Conservation (phyloP, 225 moss, liverwort and hornwort species). For the Sphagnum tenellum region DNA sequence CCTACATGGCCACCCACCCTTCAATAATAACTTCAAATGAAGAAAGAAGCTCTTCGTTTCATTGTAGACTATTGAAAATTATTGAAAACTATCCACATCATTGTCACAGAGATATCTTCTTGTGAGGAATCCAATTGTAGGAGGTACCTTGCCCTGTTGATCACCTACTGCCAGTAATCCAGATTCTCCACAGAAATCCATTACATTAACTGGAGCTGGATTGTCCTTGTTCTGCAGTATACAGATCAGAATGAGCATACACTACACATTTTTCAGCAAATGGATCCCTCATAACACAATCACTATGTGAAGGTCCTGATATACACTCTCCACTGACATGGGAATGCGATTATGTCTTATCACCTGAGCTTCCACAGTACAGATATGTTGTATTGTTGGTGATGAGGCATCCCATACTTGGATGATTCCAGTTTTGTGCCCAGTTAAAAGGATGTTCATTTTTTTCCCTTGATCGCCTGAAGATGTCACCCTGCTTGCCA, state of each 20-base stretch:
- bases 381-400: slow-evolving; percentile 40
- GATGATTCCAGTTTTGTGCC: slow-evolving; percentile 61
- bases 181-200: slow-evolving; percentile 49
- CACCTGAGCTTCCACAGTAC: slow-evolving; percentile 52
- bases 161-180: slow-evolving; percentile 74
- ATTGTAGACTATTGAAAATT: too few relatives aligned
- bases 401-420: slow-evolving; percentile 85
- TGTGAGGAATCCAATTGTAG: too few relatives aligned
- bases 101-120: background rate
- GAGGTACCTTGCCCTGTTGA: slow-evolving; percentile 66
- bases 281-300: background rate
- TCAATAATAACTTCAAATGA: background rate
- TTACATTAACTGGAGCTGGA: slow-evolving; percentile 33
- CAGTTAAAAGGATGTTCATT: slow-evolving; percentile 57
- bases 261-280: background rate
- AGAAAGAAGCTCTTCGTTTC: background rate
- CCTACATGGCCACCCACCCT: slow-evolving; percentile 33
- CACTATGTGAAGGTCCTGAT: background rate
- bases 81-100: background rate
- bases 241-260: background rate
- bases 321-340: too few relatives aligned
- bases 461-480: slow-evolving; percentile 23
- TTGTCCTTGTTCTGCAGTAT: slow-evolving; percentile 46
- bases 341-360: too few relatives aligned
- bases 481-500: slow-evolving; percentile 16